Evolutionary conservation across 148 eudicot genomes (phyloP).

Genomic region (Dianthus caryophyllus): DNA sequence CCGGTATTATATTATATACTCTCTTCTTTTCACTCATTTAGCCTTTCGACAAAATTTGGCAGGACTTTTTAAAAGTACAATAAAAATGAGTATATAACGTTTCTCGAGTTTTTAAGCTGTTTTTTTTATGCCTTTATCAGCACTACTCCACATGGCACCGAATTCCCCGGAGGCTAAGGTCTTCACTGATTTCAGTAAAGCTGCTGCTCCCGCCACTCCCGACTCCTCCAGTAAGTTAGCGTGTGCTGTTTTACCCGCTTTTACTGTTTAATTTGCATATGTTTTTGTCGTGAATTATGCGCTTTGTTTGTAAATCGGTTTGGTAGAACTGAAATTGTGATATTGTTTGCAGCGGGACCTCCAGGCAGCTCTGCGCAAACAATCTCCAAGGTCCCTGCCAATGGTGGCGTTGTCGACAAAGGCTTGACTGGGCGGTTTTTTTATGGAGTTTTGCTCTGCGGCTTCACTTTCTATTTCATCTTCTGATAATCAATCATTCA

Average conservation of each 20-base stretch:
- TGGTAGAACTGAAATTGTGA: background rate
- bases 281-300: background rate
- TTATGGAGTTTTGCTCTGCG: conserved; percentile 24
- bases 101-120: too few species aligned
- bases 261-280: too few species aligned
- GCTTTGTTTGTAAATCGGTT: too few species aligned
- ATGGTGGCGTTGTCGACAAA: conserved; percentile 34
- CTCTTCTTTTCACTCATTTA: too few species aligned
- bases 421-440: conserved; percentile 27
- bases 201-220: conserved; percentile 10
- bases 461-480: conserved; percentile 5
- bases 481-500: conserved; percentile 9
- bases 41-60: too few species aligned
- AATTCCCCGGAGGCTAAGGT: conserved; percentile 77
- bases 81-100: too few species aligned
- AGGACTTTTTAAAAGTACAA: too few species aligned
- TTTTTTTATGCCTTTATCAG: too few species aligned
- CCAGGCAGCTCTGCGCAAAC: conserved; percentile 16
- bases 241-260: too few species aligned
- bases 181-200: conserved; percentile 50
- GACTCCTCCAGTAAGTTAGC: background rate
- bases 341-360: conserved; percentile 23
- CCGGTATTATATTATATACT: conserved; percentile 32
- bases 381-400: conserved; percentile 26
- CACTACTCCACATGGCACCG: conserved; percentile 61